Percentiles rank a stretch among this genome's conserved stretches.
These are phyloP conservation scores for Leucocoprinus leucothites DNA, from an alignment of 768 basidiomycete species.

Conservation along the genomic window DNA sequence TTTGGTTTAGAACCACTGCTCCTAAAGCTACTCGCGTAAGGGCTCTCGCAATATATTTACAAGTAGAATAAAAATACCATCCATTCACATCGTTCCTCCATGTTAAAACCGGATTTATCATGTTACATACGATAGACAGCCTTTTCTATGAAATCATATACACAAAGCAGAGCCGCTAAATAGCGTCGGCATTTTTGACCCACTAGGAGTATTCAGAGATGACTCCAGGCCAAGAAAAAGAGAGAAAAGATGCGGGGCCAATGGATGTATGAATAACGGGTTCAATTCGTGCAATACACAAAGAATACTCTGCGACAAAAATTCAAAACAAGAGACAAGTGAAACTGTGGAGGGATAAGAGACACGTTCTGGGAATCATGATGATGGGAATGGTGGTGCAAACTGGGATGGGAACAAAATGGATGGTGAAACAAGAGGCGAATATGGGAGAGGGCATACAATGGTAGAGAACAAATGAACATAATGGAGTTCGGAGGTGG, in stretches of 20 bases:
- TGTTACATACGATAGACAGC: constrained; percentile 6
- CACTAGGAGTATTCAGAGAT: not conserved
- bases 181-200: too few species aligned
- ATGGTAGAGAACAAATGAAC: not conserved
- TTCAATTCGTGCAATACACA: not conserved
- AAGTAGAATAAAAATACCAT: not conserved
- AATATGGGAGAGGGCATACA: not conserved
- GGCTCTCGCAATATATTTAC: too few species aligned
- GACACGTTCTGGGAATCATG: not conserved
- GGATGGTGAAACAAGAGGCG: not conserved
- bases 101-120: not conserved
- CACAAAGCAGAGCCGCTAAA: too few species aligned
- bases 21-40: too few species aligned
- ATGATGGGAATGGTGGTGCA: not conserved
- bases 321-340: not conserved
- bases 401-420: not conserved
- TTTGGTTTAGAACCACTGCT: too few species aligned
- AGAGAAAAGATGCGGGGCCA: not conserved
- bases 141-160: not conserved
- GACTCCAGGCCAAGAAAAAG: not conserved
- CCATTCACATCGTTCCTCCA: not conserved
- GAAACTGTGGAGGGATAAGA: not conserved
- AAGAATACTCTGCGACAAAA: not conserved
- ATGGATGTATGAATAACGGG: not conserved
- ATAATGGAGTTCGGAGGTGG: not conserved